Evolutionary conservation across 768 basidiomycete genomes (phyloP), one percentile per base, ranked within the genome.

Genomic region (Kwoniella pini): DNA sequence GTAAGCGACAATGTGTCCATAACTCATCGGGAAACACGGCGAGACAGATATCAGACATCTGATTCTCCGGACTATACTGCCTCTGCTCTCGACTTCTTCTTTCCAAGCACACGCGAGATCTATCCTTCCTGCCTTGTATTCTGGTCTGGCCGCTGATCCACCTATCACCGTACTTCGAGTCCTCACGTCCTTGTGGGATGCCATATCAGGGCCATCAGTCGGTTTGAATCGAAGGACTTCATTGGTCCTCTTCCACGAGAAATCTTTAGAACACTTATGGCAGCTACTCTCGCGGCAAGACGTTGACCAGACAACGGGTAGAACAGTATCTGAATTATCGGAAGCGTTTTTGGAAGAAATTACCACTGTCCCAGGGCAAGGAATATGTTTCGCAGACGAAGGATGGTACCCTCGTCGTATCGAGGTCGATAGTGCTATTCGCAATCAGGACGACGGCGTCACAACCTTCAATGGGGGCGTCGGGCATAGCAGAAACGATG

Each of bases 381-480:
- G 93, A 0, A 82, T 96, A 13, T 97, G 93, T 71, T 96, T 95
- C 79, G 85, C 81, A 52, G 91, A 94, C 69, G 83, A 85, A 7
- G 93, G 93, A 2, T 97, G 93, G 93, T 97, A 96, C 68, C 86
- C 86, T 3, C 85, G 90, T 2, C 87, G 88, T 24, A 83, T 82
- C 0, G 80, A 81, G 0, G 68, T 70, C 9, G 22, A 69, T 1
- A 68, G 67, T 9, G 78, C 79, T 0, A 69, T 67, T 1, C 51
- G 44, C 1, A 53, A 65, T 4, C 68, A 63, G 69, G 63, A 50
- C 65, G 73, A 78, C 69, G 56, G 81, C 77, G 67, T 68, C 78
- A 44, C 36, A 10, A 4, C 39, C 4, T 80, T 68, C 24, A 33
- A 80, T 82, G 49, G 87, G 81, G 67, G 84, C 88, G 36, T 84